These are phyloP conservation scores for Solanum aculeatissimum DNA, from an alignment of 305 asterid genomes.

Conservation along the genomic window DNA sequence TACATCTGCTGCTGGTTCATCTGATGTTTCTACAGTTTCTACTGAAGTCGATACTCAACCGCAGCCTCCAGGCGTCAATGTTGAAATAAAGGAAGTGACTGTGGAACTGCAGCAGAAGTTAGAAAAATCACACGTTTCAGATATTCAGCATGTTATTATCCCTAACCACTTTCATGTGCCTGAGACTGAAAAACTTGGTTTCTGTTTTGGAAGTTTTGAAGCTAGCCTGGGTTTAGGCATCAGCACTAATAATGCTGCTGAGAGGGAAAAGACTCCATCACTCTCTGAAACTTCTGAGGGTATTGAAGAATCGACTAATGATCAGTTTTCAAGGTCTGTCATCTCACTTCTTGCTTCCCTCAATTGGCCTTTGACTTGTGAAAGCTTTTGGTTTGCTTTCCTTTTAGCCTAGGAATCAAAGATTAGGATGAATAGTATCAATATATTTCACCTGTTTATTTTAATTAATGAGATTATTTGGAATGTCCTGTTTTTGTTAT, in stretches of 20 bases:
- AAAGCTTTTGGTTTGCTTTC: neutral
- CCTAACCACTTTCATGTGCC: slow-evolving; percentile 89
- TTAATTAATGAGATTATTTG: neutral
- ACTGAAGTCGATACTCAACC: slow-evolving; percentile 29
- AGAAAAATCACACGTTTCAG: slow-evolving; percentile 52
- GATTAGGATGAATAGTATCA: neutral
- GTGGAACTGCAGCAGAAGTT: slow-evolving; percentile 59
- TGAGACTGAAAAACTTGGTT: slow-evolving; percentile 77
- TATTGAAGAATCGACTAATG: slow-evolving; percentile 43
- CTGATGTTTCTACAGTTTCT: slow-evolving; percentile 39
- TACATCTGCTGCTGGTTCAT: slow-evolving; percentile 19
- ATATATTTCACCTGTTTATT: neutral
- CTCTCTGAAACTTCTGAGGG: slow-evolving; percentile 46
- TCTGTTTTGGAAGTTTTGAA: slow-evolving; percentile 94
- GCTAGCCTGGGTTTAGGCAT: slow-evolving; percentile 45
- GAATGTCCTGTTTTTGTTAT: neutral
- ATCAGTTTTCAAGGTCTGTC: slow-evolving; percentile 51
- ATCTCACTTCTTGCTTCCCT: neutral
- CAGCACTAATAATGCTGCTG: slow-evolving; percentile 29
- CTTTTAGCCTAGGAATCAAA: neutral
- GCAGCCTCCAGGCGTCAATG: slow-evolving; percentile 14
- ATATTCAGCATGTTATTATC: slow-evolving; percentile 62
- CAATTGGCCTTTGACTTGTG: neutral
- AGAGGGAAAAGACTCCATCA: slow-evolving; percentile 30
- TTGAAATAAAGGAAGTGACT: slow-evolving; percentile 39